Evolutionary conservation across 257 asterid species (phyloP).

Genomic region (Cruciata laevipes): DNA sequence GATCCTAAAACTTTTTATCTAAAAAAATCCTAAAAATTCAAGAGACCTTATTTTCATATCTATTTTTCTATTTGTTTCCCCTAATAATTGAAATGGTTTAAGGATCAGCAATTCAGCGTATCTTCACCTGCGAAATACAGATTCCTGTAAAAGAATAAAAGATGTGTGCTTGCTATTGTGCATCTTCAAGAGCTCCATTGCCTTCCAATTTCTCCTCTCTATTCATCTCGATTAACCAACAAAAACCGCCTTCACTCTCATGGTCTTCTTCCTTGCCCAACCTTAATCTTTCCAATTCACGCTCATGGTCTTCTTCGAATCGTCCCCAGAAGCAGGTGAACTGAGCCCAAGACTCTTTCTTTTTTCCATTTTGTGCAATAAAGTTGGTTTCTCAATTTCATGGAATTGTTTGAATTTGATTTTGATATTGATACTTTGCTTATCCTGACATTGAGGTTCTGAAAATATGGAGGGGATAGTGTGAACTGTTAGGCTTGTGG

Average conservation of each 20-base stretch:
- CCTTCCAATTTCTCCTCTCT: slow-evolving; percentile 36
- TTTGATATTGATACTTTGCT: not conserved
- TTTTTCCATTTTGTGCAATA: not conserved
- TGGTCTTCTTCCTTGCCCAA: slow-evolving; percentile 72
- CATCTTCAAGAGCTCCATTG: slow-evolving; percentile 26
- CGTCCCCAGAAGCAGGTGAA: slow-evolving; percentile 40
- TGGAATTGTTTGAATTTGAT: not conserved
- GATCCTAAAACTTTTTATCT: too few relatives aligned
- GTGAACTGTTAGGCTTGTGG: not conserved
- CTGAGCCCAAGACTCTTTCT: not conserved
- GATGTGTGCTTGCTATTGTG: slow-evolving; percentile 31
- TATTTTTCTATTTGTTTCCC: not conserved
- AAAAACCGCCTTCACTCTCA: slow-evolving; percentile 36
- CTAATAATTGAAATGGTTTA: too few relatives aligned
- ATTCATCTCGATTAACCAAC: slow-evolving; percentile 21
- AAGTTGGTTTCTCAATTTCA: not conserved
- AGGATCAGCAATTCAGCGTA: too few relatives aligned
- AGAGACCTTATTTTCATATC: too few relatives aligned
- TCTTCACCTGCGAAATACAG: not conserved
- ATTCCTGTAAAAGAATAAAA: not conserved
- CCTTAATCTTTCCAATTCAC: slow-evolving; percentile 29
- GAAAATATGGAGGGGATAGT: not conserved
- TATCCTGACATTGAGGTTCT: not conserved
- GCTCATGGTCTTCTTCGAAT: slow-evolving; percentile 18
- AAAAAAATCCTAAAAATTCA: too few relatives aligned